Evolutionary conservation across 352 stramenopile genomes (phyloP), one percentile per base, ranked within the genome.

Genomic region (Globisporangium uncinulatum): DNA sequence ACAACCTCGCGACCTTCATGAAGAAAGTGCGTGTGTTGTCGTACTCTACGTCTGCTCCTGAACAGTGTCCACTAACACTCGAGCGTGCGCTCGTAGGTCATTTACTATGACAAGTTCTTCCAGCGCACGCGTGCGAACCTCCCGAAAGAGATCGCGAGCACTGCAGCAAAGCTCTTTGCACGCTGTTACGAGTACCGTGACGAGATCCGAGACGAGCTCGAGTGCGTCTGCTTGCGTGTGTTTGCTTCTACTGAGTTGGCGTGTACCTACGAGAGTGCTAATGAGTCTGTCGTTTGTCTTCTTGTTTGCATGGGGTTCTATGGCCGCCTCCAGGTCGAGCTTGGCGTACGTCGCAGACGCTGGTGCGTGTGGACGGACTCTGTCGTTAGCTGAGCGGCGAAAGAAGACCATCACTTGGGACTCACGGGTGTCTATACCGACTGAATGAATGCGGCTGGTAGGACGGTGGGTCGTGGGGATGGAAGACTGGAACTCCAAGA

Each of bases 401-500:
- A n/a, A n/a, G n/a, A n/a, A 29, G 24, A 29, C 24, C 24, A 29
- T 29, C 24, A 43, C 6, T 49, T 11, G 29, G 15, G 5, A 4
- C 31, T n/a, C 19, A n/a, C n/a, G n/a, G n/a, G n/a, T n/a, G n/a
- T n/a, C n/a, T n/a, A n/a, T 54, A 13, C 5, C 15, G 37, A 56
- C 24, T 0, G 24, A 29, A 29, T 29, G 24, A 29, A 2, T 39
- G 34, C 34, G 34, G 34, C 39, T 36, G 5, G 6, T 29, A 72
- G 82, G 83, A 15, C 83, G 83, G n/a, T 93, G 83, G 83, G 69
- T 90, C 19, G 79, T 93, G 5, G 83, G 83, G 36, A 77, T 93
- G 56, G 83, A 87, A 17, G 83, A 93, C 58, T 93, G 83, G 83
- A 93, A 89, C 64, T 84, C 76, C 52, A 93, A 93, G 56, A 93